These are phyloP conservation scores for Croton setiger DNA, from an alignment of 441 rosid genomes.

Conservation along the genomic window DNA sequence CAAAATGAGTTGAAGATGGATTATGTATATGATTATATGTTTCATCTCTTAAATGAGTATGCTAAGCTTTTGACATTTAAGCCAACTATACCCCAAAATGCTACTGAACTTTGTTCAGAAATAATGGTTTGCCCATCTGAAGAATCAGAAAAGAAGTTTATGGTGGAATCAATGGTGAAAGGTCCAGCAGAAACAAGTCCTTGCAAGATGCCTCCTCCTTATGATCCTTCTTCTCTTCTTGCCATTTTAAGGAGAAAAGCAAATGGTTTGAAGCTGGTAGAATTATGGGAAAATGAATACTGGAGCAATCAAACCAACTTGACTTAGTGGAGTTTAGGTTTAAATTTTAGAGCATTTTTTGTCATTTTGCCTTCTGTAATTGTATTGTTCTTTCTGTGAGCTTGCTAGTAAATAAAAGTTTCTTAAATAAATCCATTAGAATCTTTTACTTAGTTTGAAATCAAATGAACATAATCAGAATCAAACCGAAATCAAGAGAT, in stretches of 20 bases:
- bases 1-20: conserved; percentile 66
- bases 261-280: conserved; percentile 35
- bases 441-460: background rate
- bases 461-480: background rate
- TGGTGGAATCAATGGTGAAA: conserved; percentile 68
- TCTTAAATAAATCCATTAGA: background rate
- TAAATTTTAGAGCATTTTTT: background rate
- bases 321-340: conserved; percentile 4
- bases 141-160: conserved; percentile 47
- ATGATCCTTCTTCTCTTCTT: conserved; percentile 45
- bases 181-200: conserved; percentile 48
- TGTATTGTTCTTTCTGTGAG: background rate
- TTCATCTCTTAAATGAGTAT: conserved; percentile 66
- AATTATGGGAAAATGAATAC: conserved; percentile 49
- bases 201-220: conserved; percentile 66
- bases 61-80: conserved; percentile 64
- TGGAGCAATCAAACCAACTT: conserved; percentile 38
- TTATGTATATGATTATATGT: conserved; percentile 80
- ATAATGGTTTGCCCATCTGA: conserved; percentile 52
- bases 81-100: conserved; percentile 48
- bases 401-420: background rate
- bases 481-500: no score
- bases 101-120: conserved; percentile 54
- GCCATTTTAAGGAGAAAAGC: conserved; percentile 32
- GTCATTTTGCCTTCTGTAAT: background rate